Evolutionary conservation across 371 early-diverging fungal species (phyloP), one percentile per base, ranked within the genome.

Genomic region (Umbelopsis sp.): DNA sequence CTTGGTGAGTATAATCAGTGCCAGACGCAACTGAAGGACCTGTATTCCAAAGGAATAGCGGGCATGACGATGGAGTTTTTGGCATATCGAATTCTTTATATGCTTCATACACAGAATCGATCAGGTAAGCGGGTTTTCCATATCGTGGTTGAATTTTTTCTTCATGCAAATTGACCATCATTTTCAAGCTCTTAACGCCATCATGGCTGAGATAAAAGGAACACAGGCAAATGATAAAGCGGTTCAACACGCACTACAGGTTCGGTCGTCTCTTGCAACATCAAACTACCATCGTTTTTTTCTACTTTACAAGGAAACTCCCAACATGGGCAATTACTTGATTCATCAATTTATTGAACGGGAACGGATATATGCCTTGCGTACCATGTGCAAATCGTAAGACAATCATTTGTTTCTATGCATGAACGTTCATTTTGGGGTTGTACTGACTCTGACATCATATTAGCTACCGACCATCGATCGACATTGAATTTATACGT

Each of bases 1-100:
- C 81, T 98, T 32, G 96, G 97, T 66, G 98, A 98, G 83, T 98
- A 91, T 76, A 97, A 98, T 69, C 96, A 96, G 73, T 97, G 98
- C 75, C 96, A 97, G 77, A 94, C 94, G 2, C 96, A 97, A 75
- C 79, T 98, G 25, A 94, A 91, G 72, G 87, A 90, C 50, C 82
- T 98, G 24, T 97, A 97, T 73, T 73, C 77, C 45, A 76, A 86
- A 46, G 88, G 87, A 10, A 77, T 92, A n/a, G 70, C 80, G 14
- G 93, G 92, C 48, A 83, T 87, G 65, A 78, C 80, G 4, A 89
- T 89, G 80, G 98, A 98, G 74, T 98, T 97, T 77, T 83, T 87
- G 48, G 95, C 94, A 9, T 98, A 98, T 76, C 85, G 96, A 8
- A 90, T 98, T 41, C 79, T 98, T 11, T 98, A 98, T 76, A 85